These are phyloP conservation scores for Pythium chondricola DNA, from an alignment of 352 stramenopile genomes.

Conservation along the genomic window DNA sequence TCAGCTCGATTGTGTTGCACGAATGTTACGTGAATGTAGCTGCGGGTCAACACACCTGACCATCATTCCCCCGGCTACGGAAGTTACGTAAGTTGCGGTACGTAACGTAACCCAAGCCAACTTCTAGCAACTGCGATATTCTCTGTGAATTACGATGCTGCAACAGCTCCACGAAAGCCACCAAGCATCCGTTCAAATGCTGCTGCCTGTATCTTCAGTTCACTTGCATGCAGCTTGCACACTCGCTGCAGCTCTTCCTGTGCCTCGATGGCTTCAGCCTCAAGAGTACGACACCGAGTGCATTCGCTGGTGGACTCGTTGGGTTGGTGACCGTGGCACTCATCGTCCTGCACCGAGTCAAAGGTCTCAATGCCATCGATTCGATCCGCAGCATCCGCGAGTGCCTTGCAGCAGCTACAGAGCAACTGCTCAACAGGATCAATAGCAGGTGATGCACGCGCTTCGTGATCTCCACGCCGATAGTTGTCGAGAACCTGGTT, in stretches of 20 bases:
- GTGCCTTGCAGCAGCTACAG: constrained; percentile 8
- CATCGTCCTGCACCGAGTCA: constrained; percentile 10
- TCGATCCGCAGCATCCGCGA: constrained; percentile 9
- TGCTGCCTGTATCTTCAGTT: constrained; percentile 28
- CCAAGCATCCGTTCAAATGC: constrained; percentile 14
- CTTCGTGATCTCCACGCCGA: no score
- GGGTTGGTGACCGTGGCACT: not conserved
- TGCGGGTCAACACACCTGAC: no score
- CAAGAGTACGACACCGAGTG: constrained; percentile 16
- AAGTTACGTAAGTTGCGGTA: no score
- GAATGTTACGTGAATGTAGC: not conserved
- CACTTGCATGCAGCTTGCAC: constrained; percentile 23
- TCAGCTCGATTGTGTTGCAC: not conserved
- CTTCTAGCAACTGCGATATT: not conserved
- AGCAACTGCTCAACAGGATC: not conserved
- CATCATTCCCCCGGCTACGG: no score
- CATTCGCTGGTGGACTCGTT: constrained; percentile 8
- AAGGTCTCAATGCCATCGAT: constrained; percentile 23
- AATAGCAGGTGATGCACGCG: not conserved
- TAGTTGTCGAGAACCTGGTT: no score
- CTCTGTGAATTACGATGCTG: not conserved
- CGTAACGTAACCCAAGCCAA: not conserved
- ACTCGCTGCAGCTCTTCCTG: constrained; percentile 23
- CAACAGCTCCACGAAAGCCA: constrained; percentile 21
- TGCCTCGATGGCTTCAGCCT: constrained; percentile 16